Base-by-base conservation (phyloP, 1,284 basidiomycete species). In the Boletus smithii region DNA sequence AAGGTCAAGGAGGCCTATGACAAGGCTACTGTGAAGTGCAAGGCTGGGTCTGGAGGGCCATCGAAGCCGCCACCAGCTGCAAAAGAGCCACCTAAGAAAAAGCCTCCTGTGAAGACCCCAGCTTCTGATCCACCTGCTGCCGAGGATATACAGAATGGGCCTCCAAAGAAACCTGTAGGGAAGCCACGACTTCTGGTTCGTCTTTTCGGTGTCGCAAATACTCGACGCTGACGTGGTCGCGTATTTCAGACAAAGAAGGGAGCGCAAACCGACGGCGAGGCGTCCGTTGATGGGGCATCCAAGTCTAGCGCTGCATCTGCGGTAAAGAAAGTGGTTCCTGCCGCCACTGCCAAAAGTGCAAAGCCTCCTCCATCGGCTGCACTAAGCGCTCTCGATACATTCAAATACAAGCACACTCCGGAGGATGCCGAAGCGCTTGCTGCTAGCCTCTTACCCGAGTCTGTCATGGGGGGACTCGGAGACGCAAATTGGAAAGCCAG, bases 1-100 rank as follows among this genome's bases (percentile, higher is more conserved):
- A 99, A 99, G 69, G 90, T 99, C 48, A 95, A 91, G 69, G 97
- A 98, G 62, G 91, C 91, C 8, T 93, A 82, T 58, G 92, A 89
- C 55, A 91, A 87, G 56, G 92, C 91, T 2, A 83, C 83, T 26
- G 88, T 95, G 35, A 93, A 89, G 67, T 89, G 85, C 59, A 93
- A 89, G 67, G 73, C 76, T 18, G 86, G 86, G 8, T 72, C 73
- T 39, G 75, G 69, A 37, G 58, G 69, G 14, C 67, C 77, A 30
- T 68, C 81, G 4, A 73, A 71, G 49, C 64, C 65, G 5, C 56
- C 70, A 13, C 62, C 73, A 17, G 61, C 72, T 17, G 60, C 78
- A 9, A 63, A 74, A 14, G 72, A 71, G 51, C 62, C 72, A 14
- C 44, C 73, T 18, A 69, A 73, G 17, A 84, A 80, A 69, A 76